Conservation (phyloP, 2,329 filamentous ascomycete genomes). For the Trichoderma sp. region DNA sequence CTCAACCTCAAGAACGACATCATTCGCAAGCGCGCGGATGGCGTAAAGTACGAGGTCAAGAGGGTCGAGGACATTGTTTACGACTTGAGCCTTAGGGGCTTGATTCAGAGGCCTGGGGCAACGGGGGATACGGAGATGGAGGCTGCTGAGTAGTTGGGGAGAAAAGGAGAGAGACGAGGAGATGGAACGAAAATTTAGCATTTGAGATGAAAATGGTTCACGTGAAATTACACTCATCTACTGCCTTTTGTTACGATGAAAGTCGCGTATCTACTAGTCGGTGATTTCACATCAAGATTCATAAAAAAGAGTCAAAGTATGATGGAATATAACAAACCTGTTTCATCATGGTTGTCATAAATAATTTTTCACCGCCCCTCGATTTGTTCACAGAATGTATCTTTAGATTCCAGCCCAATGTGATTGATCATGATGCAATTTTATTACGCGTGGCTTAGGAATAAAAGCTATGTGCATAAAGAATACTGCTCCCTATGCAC, state of each 20-base stretch:
- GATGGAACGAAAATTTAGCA: background rate
- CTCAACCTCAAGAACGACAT: slow-evolving; percentile 97
- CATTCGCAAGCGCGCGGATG: slow-evolving; percentile 81
- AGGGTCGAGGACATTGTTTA: slow-evolving; percentile 98
- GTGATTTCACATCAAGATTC: background rate
- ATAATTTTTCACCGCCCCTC: background rate
- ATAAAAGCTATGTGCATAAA: background rate
- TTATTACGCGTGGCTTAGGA: background rate
- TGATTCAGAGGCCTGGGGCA: slow-evolving; percentile 57
- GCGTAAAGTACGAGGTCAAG: slow-evolving; percentile 96
- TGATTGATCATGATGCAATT: background rate
- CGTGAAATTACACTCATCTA: background rate
- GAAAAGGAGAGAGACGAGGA: background rate
- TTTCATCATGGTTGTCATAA: background rate
- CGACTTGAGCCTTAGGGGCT: slow-evolving; percentile 81
- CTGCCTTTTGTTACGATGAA: background rate
- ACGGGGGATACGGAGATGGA: slow-evolving; percentile 41
- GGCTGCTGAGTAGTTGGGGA: slow-evolving; percentile 25
- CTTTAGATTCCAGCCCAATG: background rate
- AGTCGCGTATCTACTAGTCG: background rate
- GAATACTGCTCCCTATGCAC: background rate
- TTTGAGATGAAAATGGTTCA: background rate
- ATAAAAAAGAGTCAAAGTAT: background rate
- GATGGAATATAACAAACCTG: background rate
- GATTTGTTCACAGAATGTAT: background rate